Evolutionary conservation across 2,329 filamentous ascomycete species (phyloP).

Genomic region (Penicillium crustosum): DNA sequence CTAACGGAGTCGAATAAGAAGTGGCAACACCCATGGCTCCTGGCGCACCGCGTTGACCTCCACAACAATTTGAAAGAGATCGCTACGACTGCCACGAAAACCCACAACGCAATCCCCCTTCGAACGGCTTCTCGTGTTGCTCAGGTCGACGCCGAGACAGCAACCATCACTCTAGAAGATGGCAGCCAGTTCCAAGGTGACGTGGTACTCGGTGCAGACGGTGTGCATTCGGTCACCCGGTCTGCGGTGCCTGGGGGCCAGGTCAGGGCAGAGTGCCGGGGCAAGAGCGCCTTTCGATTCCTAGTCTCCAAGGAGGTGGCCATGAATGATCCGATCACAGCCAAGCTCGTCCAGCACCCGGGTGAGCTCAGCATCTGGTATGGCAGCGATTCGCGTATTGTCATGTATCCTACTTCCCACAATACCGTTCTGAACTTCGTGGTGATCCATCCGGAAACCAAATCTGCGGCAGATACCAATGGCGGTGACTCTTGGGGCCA

Average conservation of each 20-base stretch:
- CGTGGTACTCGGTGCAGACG: conserved; percentile 57
- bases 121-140: conserved; percentile 47
- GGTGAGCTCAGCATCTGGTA: conserved; percentile 49
- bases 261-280: conserved; percentile 47
- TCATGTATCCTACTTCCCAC: conserved; percentile 50
- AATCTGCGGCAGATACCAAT: conserved; percentile 23
- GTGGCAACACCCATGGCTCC: conserved; percentile 46
- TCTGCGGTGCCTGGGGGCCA: conserved; percentile 27
- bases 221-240: conserved; percentile 44
- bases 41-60: conserved; percentile 55
- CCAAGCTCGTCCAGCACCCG: conserved; percentile 36
- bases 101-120: conserved; percentile 43
- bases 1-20: background rate
- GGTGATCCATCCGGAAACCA: conserved; percentile 49
- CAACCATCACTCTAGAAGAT: conserved; percentile 48
- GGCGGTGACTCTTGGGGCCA: conserved; percentile 38
- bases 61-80: conserved; percentile 53
- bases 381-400: conserved; percentile 44
- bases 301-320: conserved; percentile 50
- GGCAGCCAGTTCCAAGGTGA: conserved; percentile 50
- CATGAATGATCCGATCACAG: conserved; percentile 42
- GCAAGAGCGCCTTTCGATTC: conserved; percentile 60
- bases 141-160: conserved; percentile 44
- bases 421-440: conserved; percentile 54
- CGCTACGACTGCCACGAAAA: conserved; percentile 42